Evolutionary conservation across 1,284 basidiomycete species (phyloP).

Genomic region (Retiboletus flavoniger): DNA sequence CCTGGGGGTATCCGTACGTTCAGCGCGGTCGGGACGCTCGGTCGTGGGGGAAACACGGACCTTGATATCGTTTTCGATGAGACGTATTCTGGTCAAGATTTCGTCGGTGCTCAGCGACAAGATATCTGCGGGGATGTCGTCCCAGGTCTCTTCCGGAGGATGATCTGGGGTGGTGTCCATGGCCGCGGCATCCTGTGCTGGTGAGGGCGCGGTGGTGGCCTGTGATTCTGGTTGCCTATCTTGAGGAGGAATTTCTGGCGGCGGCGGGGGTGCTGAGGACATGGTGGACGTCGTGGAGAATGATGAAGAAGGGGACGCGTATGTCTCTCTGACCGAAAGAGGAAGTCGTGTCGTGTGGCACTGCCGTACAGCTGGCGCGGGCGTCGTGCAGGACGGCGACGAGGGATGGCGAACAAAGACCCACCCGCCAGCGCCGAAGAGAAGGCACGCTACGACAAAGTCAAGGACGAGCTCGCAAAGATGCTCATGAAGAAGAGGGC

Average conservation of each 20-base stretch:
- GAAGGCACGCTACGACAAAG: conserved; percentile 62
- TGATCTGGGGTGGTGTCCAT: conserved; percentile 76
- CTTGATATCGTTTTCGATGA: conserved; percentile 96
- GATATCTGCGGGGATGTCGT: conserved; percentile 82
- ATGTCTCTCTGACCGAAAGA: conserved; percentile 34
- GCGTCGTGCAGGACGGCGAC: neutral
- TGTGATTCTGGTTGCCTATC: conserved; percentile 47
- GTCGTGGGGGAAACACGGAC: conserved; percentile 39
- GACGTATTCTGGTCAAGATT: conserved; percentile 79
- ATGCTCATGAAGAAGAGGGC: conserved; percentile 69
- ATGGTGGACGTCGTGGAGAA: conserved; percentile 40
- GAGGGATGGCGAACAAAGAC: conserved; percentile 34
- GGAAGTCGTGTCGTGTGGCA: conserved; percentile 17
- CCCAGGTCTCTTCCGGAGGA: conserved; percentile 74
- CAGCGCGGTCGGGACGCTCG: neutral
- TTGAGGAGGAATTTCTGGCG: conserved; percentile 42
- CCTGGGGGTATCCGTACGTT: conserved; percentile 44
- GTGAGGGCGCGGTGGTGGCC: conserved; percentile 28
- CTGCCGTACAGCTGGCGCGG: neutral
- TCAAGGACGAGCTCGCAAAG: conserved; percentile 68
- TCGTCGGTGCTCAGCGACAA: conserved; percentile 74
- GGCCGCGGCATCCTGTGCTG: conserved; percentile 40
- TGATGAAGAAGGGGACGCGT: conserved; percentile 36
- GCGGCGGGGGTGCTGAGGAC: conserved; percentile 61
- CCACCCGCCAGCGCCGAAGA: conserved; percentile 53